Evolutionary conservation across 2,329 filamentous ascomycete species (phyloP), one percentile per base, ranked within the genome.

Genomic region (Verticillium albo-atrum): DNA sequence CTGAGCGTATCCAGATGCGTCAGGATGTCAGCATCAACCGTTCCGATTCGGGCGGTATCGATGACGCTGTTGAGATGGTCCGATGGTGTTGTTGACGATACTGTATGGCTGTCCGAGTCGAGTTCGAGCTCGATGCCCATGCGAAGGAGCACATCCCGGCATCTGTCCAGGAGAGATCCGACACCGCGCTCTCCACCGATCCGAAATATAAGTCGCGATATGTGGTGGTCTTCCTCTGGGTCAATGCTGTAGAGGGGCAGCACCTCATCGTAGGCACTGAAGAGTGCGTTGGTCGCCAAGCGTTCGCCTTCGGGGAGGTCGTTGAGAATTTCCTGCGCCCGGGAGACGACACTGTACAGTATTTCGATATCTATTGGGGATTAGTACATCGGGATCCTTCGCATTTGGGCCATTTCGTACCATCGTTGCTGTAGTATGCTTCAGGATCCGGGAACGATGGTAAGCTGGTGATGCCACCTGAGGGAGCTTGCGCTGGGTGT

Each of bases 161-260:
- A 93, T 65, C 89, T 89, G 60, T 89, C 84, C 63, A 85, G 80
- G 28, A 96, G 78, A 4, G 81, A 81, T 34, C 75, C 76, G 54
- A 82, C 74, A 54, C 83, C 82, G 60, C 81, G 80, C 67, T 85
- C 82, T 61, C 86, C 87, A 57, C 90, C 89, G 70, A 97, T 86
- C 67, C 88, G 88, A 71, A 95, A 91, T 59, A 97, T 76, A 67
- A 96, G 87, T 63, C 89, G 85, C 64, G 92, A 87, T 68, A 92
- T 88, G 65, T 89, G 85, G 66, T 87, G 86, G 68, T 93, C 90
- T 65, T 89, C 81, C 67, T 90, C 87, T n/a, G 86, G 82, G 61
- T 91, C 82, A 64, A 91, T 78, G 58, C 86, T 89, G 76, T 90
- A 79, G 64, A 86, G 79, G 5, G 84, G 84, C n/a, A 96, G 82